Evolutionary conservation across 2,329 filamentous ascomycete species (phyloP), one percentile per base, ranked within the genome.

Genomic region (Colletotrichum salicis): DNA sequence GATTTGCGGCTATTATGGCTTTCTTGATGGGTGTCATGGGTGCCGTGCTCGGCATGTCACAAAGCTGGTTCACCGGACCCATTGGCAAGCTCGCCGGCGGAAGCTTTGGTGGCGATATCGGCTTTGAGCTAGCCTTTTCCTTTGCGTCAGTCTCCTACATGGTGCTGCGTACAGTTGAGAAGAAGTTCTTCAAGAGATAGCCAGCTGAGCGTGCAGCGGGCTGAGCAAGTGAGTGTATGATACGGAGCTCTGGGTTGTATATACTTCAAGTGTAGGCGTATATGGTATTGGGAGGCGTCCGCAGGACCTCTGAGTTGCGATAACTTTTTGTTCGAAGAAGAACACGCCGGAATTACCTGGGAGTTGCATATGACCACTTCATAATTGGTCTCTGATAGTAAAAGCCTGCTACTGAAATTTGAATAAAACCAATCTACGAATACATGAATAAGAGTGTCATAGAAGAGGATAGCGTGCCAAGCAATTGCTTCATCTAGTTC

Each of bases 41-140:
- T 15, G 91, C 92, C 76, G 86, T 93, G 2, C 83, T 89, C 8
- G 92, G 92, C 6, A 94, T 94, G 91, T 87, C 87, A 22, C 92
- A 94, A 80, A 80, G 84, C 0, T 94, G 92, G 91, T 92, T 84
- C 75, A 87, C 88, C 0, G 92, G 92, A 0, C 92, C 91, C 0
- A 89, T 94, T 73, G 91, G 91, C 0, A 84, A 85, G 70, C 82
- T 88, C 35, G 90, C 90, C 65, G 86, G 89, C 52, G 80, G 84
- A 68, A 77, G 84, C 31, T 83, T 81, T 61, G 89, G 88, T 24
- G 81, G 80, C 22, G 82, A 84, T 74, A 79, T 86, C 41, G 85
- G 84, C 4, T 90, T 93, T 74, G 91, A 93, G 78, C 79, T 93
- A 59, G 91, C 86, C 0, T 93, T 93, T 78, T 85, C 83, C 1